Conservation (phyloP, 78 protist species). For the Dictyostelium brefeldianum region DNA sequence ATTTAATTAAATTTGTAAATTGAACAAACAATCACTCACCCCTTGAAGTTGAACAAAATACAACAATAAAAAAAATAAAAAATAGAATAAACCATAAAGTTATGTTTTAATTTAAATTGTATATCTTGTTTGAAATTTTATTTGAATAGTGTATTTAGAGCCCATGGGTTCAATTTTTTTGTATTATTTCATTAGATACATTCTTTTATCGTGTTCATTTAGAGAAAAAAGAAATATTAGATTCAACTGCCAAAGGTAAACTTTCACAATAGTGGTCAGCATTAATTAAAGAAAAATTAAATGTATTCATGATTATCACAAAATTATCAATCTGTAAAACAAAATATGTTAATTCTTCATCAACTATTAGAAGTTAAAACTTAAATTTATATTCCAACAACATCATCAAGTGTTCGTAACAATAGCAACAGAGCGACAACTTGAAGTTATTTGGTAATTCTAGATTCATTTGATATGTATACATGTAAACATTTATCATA, state of each 20-base stretch:
- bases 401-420: too few relatives aligned
- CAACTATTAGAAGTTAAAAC: conserved; percentile 3
- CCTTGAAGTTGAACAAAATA: too few relatives aligned
- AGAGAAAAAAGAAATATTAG: conserved; percentile 58
- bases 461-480: conserved; percentile 43
- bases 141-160: too few relatives aligned
- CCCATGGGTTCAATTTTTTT: too few relatives aligned
- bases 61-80: too few relatives aligned
- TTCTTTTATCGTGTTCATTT: not conserved
- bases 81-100: too few relatives aligned
- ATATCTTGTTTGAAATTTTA: too few relatives aligned
- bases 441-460: conserved; percentile 51
- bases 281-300: conserved; percentile 22
- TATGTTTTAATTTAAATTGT: too few relatives aligned
- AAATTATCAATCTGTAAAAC: conserved; percentile 1
- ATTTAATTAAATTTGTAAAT: too few relatives aligned
- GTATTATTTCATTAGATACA: conserved; percentile 28
- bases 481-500: not conserved
- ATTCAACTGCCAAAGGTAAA: conserved; percentile 37
- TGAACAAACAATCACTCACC: too few relatives aligned
- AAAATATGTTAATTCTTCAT: conserved; percentile 47
- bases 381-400: not conserved
- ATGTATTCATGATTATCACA: conserved; percentile 52
- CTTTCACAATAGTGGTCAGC: conserved; percentile 45
- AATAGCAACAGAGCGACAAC: too few relatives aligned